These are phyloP conservation scores for Penicillium macrosclerotiorum DNA, from an alignment of 495 filamentous ascomycete species.

Conservation along the genomic window DNA sequence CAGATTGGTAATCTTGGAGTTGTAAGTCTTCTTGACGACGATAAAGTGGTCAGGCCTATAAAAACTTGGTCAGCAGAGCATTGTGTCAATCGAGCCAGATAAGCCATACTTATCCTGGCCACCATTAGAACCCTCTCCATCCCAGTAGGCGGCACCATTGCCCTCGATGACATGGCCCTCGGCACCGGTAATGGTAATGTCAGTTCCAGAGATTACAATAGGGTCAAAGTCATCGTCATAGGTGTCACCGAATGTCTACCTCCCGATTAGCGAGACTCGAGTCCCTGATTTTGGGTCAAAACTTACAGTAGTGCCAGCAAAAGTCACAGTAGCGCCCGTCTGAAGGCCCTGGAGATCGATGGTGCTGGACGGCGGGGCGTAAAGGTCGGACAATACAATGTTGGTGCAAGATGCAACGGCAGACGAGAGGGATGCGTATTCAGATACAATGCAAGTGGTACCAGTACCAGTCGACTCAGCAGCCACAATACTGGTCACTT, in stretches of 20 bases:
- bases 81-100: too few relatives aligned
- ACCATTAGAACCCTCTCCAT: constrained; percentile 49
- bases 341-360: constrained; percentile 35
- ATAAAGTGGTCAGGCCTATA: constrained; percentile 51
- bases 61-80: too few relatives aligned
- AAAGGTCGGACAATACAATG: constrained; percentile 37
- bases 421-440: constrained; percentile 40
- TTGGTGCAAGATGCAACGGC: constrained; percentile 41
- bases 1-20: constrained; percentile 41
- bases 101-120: constrained; percentile 41
- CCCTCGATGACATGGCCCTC: constrained; percentile 43
- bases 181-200: constrained; percentile 38
- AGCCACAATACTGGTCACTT: constrained; percentile 4
- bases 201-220: constrained; percentile 39
- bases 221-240: constrained; percentile 32
- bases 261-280: not conserved
- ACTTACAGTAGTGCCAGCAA: constrained; percentile 33
- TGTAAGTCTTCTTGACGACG: constrained; percentile 38
- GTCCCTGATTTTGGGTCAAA: not conserved
- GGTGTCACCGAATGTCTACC: constrained; percentile 41
- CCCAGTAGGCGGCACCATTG: constrained; percentile 47
- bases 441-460: constrained; percentile 41
- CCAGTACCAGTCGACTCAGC: constrained; percentile 14
- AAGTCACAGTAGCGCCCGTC: constrained; percentile 40
- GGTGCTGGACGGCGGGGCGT: constrained; percentile 32